A percentile compares a stretch with the other conserved stretches of the same genome.
phyloP scores from a whole-genome alignment of 176 grass and related monocot genomes.

The Pharus latifolius region DNA sequence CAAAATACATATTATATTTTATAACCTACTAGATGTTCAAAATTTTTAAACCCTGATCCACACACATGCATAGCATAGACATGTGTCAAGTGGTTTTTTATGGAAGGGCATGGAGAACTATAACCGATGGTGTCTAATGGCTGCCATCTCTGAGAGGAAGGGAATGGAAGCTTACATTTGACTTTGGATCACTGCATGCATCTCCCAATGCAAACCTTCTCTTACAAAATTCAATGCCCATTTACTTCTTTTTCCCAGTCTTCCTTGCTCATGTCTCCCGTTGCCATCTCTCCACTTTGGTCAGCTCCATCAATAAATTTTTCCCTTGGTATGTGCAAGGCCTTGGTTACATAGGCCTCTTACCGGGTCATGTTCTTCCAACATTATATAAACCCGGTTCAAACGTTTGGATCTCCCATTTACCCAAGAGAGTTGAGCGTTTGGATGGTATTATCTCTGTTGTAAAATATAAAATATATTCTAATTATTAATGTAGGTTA shows the following conservation, averaged over 20 bases:
- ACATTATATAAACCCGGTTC: background rate
- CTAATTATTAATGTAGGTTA: too few species aligned
- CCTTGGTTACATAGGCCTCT: background rate
- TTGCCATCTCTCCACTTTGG: background rate
- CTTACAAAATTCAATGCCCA: conserved; percentile 1
- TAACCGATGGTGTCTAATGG: background rate
- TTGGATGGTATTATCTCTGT: too few species aligned
- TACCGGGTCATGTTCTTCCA: background rate
- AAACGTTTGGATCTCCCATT: too few species aligned
- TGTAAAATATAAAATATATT: too few species aligned
- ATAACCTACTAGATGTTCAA: too few species aligned
- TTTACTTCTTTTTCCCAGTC: conserved; percentile 31
- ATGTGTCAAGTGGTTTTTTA: background rate
- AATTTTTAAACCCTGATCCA: too few species aligned
- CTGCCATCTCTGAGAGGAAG: background rate
- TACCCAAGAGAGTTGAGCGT: too few species aligned
- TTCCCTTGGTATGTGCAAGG: background rate
- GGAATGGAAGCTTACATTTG: conserved; percentile 20
- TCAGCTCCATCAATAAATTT: conserved; percentile 16
- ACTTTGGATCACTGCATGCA: background rate
- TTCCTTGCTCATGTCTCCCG: conserved; percentile 36
- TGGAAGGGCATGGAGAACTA: background rate
- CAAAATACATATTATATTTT: too few species aligned
- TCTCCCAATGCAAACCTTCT: conserved; percentile 2
- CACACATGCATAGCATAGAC: background rate